Base-by-base conservation (phyloP, 2,329 filamentous ascomycete genomes). In the Colletotrichum somersetense region DNA sequence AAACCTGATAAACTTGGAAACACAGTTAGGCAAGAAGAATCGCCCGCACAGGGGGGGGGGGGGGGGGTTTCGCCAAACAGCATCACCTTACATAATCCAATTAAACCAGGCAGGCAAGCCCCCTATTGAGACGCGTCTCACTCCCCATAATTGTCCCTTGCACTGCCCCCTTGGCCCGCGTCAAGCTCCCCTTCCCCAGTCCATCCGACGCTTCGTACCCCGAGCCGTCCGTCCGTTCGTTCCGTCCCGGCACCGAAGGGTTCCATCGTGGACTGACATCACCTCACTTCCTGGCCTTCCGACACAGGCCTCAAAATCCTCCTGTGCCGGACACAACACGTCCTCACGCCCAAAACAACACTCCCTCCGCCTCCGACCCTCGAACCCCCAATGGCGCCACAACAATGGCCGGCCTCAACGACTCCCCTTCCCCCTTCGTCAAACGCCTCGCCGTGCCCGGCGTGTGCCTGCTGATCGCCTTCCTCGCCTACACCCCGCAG, bases 401-500 rank as follows among this genome's bases (percentile, higher is more conserved):
- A 66, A 26, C 46, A n/a, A 85, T 85, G 83, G 82, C 83, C 66
- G 83, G 82, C 80, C 74, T 84, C 78, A 79, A 80, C 76, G 79
- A 82, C 72, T 55, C 70, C 52, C 80, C 82, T 64, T 76, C 68
- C 59, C 80, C 82, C 66, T 76, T 83, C 55, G 77, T 89, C 72
- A 85, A 88, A 77, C 80, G 81, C 62, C 83, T 94, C 63, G 91
- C 92, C 71, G 88, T 95, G n/a, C 92, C 92, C 18, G 87, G 85
- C 70, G 92, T 93, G 56, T 90, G 89, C 74, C 67, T 85, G 10
- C 83, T 96, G 18, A 92, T 95, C 71, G 78, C 83, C 65, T 93
- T 94, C 78, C 87, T 95, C 4, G 89, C 89, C 73, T 94, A 92
- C 83, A 88, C 89, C 61, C 92, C 93, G 5, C 93, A 96, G 81